Conservation (phyloP, 176 grass and related monocot genomes). For the Musa itinerans region DNA sequence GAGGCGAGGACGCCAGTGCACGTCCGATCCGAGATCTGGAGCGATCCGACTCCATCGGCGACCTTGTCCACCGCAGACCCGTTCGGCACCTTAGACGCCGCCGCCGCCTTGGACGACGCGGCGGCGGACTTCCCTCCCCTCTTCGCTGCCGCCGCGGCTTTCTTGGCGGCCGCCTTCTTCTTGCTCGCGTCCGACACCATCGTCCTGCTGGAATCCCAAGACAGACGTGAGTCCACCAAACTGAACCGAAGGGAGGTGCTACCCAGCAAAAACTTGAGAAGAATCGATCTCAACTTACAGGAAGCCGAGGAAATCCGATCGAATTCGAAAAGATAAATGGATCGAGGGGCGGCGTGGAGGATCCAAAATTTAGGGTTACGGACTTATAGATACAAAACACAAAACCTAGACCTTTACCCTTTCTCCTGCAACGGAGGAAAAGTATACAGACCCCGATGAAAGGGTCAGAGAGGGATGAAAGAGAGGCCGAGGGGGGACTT, state of each 20-base stretch:
- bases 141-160: constrained; percentile 79
- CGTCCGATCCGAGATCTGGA: constrained; percentile 70
- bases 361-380: neutral
- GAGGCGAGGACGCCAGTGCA: constrained; percentile 93
- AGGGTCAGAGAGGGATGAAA: no score
- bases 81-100: neutral
- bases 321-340: neutral
- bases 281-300: neutral
- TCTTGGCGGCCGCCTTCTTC: constrained; percentile 96
- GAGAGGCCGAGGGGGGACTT: no score
- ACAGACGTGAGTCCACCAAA: neutral
- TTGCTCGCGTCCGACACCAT: constrained; percentile 98
- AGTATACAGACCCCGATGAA: no score
- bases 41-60: constrained; percentile 36
- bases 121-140: constrained; percentile 60
- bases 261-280: neutral
- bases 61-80: constrained; percentile 27
- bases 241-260: neutral
- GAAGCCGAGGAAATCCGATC: neutral
- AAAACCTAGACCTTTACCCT: no score
- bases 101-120: constrained; percentile 30
- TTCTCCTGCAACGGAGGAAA: no score
- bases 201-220: constrained; percentile 3
- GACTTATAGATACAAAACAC: no score
- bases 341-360: neutral